Percentiles rank a stretch among this genome's conserved stretches.
phyloP scores from a whole-genome alignment of 441 rosid genomes.

The Dalechampia spathulata region DNA sequence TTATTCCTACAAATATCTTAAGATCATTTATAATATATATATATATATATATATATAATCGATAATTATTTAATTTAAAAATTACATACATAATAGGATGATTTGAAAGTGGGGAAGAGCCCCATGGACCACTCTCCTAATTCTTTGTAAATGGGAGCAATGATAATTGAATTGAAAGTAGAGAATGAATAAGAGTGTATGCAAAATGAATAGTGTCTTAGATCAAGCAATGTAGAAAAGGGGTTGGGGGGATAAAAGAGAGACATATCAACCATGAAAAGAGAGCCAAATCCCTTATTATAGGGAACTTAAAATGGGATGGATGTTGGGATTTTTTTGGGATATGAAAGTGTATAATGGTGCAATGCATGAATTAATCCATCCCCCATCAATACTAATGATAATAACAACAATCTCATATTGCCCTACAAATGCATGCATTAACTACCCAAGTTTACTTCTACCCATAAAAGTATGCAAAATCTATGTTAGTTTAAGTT shows the following conservation, averaged over 20 bases:
- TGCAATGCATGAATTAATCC: background rate
- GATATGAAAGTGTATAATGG: background rate
- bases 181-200: too few relatives aligned
- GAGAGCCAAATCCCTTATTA: slow-evolving; percentile 11
- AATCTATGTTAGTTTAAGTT: background rate
- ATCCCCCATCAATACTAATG: too few relatives aligned
- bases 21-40: too few relatives aligned
- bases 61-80: too few relatives aligned
- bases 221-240: background rate
- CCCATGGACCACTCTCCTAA: too few relatives aligned
- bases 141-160: too few relatives aligned
- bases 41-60: too few relatives aligned
- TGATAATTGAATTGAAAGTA: too few relatives aligned
- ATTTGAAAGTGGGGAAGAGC: too few relatives aligned
- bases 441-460: background rate
- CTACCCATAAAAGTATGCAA: background rate
- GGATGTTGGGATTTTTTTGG: background rate
- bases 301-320: background rate
- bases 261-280: slow-evolving; percentile 6
- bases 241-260: background rate
- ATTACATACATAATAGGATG: too few relatives aligned
- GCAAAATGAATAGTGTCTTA: background rate
- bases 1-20: too few relatives aligned
- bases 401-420: too few relatives aligned
- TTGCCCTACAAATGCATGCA: background rate